Evolutionary conservation across 2,329 filamentous ascomycete species (phyloP).

Genomic region (Aspergillus piperis): DNA sequence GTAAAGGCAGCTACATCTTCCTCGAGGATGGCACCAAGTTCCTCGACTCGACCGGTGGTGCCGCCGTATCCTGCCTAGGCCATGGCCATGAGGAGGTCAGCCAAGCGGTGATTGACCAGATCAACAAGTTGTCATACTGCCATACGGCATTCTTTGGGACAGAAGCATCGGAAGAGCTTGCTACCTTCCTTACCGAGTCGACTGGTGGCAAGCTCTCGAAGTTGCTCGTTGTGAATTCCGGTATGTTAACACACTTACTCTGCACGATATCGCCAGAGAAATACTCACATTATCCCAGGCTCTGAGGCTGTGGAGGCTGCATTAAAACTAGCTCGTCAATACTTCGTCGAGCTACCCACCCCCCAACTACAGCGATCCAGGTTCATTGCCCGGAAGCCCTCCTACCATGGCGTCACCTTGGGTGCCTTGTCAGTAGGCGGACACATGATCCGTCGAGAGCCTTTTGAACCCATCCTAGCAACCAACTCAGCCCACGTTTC

Average conservation of each 20-base stretch:
- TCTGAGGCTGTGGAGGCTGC: constrained; percentile 71
- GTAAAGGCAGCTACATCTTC: constrained; percentile 54
- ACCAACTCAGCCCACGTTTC: constrained; percentile 62
- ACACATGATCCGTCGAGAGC: constrained; percentile 59
- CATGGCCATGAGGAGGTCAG: constrained; percentile 64
- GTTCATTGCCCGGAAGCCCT: constrained; percentile 66
- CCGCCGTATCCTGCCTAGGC: constrained; percentile 71
- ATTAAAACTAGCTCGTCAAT: constrained; percentile 68
- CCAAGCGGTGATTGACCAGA: constrained; percentile 61
- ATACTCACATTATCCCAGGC: constrained; percentile 41
- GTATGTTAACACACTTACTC: constrained; percentile 36
- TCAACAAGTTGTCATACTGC: constrained; percentile 61
- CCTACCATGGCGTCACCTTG: constrained; percentile 71
- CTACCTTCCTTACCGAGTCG: constrained; percentile 51
- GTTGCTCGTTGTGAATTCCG: constrained; percentile 60
- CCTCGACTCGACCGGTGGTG: constrained; percentile 72
- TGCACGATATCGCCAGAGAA: neutral
- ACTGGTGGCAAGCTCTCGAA: constrained; percentile 56
- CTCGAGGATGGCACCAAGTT: constrained; percentile 60
- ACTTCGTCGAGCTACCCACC: constrained; percentile 58
- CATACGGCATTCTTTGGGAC: constrained; percentile 62
- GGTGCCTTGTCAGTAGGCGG: constrained; percentile 67
- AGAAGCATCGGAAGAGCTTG: constrained; percentile 55
- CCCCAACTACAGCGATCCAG: constrained; percentile 57
- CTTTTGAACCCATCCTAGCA: constrained; percentile 63